A percentile compares a stretch with the other conserved stretches of the same genome.
These are phyloP conservation scores for Rutstroemia sp. DNA, from an alignment of 2,329 filamentous ascomycete genomes.

Conservation along the genomic window DNA sequence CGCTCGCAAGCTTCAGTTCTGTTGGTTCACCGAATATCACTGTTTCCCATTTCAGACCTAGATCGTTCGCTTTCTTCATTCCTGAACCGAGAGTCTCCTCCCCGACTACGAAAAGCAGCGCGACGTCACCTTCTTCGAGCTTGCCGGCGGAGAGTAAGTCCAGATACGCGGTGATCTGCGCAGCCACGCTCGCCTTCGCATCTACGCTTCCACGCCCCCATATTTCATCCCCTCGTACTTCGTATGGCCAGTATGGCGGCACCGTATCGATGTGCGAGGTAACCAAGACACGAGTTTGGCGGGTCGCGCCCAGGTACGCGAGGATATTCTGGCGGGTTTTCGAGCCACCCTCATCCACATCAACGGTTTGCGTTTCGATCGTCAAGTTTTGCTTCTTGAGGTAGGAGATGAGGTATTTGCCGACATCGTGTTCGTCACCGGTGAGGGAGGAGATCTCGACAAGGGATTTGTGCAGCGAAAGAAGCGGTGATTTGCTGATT, in stretches of 20 bases:
- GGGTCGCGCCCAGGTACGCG: slow-evolving; percentile 45
- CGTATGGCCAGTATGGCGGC: slow-evolving; percentile 41
- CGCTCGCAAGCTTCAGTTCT: slow-evolving; percentile 76
- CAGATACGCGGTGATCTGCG: slow-evolving; percentile 63
- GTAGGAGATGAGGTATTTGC: slow-evolving; percentile 49
- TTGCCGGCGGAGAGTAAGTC: slow-evolving; percentile 39
- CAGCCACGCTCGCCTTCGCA: slow-evolving; percentile 62
- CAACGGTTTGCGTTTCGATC: slow-evolving; percentile 49
- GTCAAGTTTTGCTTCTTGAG: slow-evolving; percentile 51
- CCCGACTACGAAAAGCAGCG: slow-evolving; percentile 65
- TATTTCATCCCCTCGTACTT: slow-evolving; percentile 41
- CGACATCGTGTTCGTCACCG: slow-evolving; percentile 51
- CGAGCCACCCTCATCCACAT: slow-evolving; percentile 12
- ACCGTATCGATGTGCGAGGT: slow-evolving; percentile 60
- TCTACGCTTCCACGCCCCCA: slow-evolving; percentile 69
- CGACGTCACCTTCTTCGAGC: slow-evolving; percentile 42
- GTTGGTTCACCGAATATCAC: slow-evolving; percentile 93
- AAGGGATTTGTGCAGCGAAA: slow-evolving; percentile 56
- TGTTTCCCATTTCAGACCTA: slow-evolving; percentile 49
- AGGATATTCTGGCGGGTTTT: slow-evolving; percentile 47
- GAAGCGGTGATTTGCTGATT: slow-evolving; percentile 30
- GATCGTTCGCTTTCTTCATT: slow-evolving; percentile 55
- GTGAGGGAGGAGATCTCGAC: slow-evolving; percentile 55
- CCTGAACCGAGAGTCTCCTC: slow-evolving; percentile 78
- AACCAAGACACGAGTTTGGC: slow-evolving; percentile 43